Evolutionary conservation across 2,329 filamentous ascomycete species (phyloP).

Genomic region (Hypoxylon sp.): DNA sequence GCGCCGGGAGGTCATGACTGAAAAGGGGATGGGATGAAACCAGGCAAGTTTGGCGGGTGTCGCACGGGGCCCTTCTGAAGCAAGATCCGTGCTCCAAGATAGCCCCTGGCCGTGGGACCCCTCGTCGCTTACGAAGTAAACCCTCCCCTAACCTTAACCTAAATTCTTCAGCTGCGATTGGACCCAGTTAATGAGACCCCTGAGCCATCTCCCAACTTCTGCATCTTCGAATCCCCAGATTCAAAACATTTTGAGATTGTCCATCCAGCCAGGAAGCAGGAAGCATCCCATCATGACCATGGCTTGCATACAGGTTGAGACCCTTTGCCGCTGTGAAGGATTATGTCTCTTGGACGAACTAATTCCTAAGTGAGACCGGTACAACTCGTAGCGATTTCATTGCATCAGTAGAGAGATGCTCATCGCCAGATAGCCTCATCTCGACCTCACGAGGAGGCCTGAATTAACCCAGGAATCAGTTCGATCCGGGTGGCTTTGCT

Average conservation of each 20-base stretch:
- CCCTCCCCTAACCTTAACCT: conserved; percentile 46
- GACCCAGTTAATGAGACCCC: conserved; percentile 10
- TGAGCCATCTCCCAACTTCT: conserved; percentile 30
- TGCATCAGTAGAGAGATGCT: conserved; percentile 1
- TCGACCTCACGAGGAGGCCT: background rate
- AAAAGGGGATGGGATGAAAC: conserved; percentile 43
- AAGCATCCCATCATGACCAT: background rate
- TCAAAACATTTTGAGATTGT: conserved; percentile 28
- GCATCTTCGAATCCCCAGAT: conserved; percentile 23
- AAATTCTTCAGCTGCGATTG: too few relatives aligned
- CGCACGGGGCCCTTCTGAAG: conserved; percentile 42
- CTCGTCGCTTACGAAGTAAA: conserved; percentile 39
- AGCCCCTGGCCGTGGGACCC: conserved; percentile 25
- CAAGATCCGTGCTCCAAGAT: conserved; percentile 42
- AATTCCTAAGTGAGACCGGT: conserved; percentile 13
- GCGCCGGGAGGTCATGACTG: conserved; percentile 1
- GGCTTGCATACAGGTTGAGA: too few relatives aligned
- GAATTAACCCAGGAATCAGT: conserved; percentile 4
- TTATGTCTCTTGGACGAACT: background rate
- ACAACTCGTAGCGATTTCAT: background rate
- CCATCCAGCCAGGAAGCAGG: conserved; percentile 7
- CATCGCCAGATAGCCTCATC: conserved; percentile 22
- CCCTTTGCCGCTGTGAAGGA: background rate
- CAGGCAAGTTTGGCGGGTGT: conserved; percentile 43
- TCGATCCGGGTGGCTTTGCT: conserved; percentile 30